Evolutionary conservation across 2,329 filamentous ascomycete genomes (phyloP), one percentile per base, ranked within the genome.

Genomic region (Ophiosphaerella herpotricha): DNA sequence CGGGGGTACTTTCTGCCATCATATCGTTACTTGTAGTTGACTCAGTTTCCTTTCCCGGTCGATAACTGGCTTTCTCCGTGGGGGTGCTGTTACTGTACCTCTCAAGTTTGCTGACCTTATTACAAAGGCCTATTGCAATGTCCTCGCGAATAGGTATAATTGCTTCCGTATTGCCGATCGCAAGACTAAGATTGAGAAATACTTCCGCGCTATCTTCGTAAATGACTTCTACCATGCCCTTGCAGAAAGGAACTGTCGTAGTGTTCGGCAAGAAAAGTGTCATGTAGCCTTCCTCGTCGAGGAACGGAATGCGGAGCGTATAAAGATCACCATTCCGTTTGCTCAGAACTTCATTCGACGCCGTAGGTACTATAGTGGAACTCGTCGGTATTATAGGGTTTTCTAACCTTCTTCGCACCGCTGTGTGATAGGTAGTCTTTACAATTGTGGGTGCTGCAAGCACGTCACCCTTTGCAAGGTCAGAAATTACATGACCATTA

Each of bases 281-380:
- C 3, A 52, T 34, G 16, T 52, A 52, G 11, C 49, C 52, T 41
- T 43, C 42, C 13, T 37, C 18, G 18, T 38, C 12, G 11, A 13
- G 37, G 5, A 55, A 38, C 1, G 14, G 16, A 2, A 49, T n/a
- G n/a, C 26, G 48, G 2, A 52, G 35, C 11, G 42, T 32, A 13
- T 47, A 52, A 13, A 55, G 42, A 13, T 43, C 37, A 1, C 11
- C 31, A 21, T 2, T 43, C 11, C 37, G 38, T 2, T n/a, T 42
- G 13, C 11, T 6, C 9, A 29, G 7, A 8, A 29, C 3, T 29
- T 6, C 26, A 29, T 29, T 29, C 26, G 11, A 29, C 11, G 7
- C 6, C 26, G 26, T 11, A 29, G 26, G 26, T 29, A 29, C 7
- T 11, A 7, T 29, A 29, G 38, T 40, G 21, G 16, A 40, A 21